phyloP scores from a whole-genome alignment of 2,329 filamentous ascomycete species.

The Pyrenochaeta sp. region DNA sequence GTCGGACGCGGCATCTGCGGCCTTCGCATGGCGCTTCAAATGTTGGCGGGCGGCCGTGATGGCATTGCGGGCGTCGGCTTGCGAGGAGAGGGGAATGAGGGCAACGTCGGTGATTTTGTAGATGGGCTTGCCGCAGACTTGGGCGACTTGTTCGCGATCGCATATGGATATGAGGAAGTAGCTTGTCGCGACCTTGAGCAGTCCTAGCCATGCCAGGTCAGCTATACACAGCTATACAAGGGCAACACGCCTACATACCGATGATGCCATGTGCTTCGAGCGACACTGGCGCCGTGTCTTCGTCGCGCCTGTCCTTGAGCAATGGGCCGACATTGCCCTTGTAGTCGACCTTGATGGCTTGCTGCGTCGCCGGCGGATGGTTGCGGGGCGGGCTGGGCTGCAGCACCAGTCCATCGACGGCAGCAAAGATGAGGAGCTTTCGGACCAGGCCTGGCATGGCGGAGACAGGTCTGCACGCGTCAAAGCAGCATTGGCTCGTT shows the following conservation, averaged over 20 bases:
- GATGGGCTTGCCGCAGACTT: constrained; percentile 80
- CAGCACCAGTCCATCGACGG: constrained; percentile 82
- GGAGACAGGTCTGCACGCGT: constrained; percentile 1
- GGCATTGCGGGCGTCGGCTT: constrained; percentile 74
- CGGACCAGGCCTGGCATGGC: constrained; percentile 78
- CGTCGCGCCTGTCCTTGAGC: constrained; percentile 49
- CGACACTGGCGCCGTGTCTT: constrained; percentile 46
- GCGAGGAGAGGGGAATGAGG: constrained; percentile 84
- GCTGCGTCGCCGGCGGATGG: constrained; percentile 61
- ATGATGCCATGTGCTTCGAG: constrained; percentile 62
- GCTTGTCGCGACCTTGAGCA: constrained; percentile 81
- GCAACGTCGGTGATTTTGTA: constrained; percentile 90
- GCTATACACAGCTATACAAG: neutral
- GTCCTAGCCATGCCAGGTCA: constrained; percentile 62
- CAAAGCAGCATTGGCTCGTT: constrained; percentile 5
- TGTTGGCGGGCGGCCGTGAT: constrained; percentile 68
- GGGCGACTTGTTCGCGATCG: constrained; percentile 84
- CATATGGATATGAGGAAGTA: constrained; percentile 89
- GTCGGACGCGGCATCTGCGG: constrained; percentile 24
- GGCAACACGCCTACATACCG: constrained; percentile 52
- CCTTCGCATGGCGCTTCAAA: constrained; percentile 47
- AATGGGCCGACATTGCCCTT: constrained; percentile 62
- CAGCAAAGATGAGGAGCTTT: constrained; percentile 81
- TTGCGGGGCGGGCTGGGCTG: constrained; percentile 69
- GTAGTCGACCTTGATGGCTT: constrained; percentile 75